Evolutionary conservation across 108 stramenopile species (phyloP), one percentile per base, ranked within the genome.

Genomic region (Conticribra guillardii): DNA sequence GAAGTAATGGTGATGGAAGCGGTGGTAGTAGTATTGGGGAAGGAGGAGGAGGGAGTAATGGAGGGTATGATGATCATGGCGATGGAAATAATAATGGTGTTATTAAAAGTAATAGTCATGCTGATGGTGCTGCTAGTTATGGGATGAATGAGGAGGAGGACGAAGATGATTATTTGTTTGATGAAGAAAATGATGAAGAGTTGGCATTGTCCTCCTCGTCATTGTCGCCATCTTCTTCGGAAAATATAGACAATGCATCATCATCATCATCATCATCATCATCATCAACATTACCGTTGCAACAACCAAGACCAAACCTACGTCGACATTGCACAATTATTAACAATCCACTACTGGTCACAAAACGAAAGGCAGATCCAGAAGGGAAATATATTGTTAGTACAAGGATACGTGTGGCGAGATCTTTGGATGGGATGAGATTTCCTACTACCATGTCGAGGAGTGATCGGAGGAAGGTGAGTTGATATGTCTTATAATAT

Each of bases 331-430:
- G 70, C 29, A 87, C 89, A 11, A 89, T 87, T 44, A 83, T 90
- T 23, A 79, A 79, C 60, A 85, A 89, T 68, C 85, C 80, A 31
- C 80, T 79, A 27, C 60, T 79, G 29, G 84, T 90, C 31, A 77
- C 85, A n/a, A 71, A 76, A 29, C 89, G 69, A 60, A 46, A 73
- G 54, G 63, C 84, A 45, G 90, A 96, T 76, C 90, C 92, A 7
- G 74, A 81, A 15, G 90, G 90, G 14, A 72, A 89, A 65, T 97
- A 96, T 60, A 92, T 97, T 33, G 30, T 94, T 37, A 91, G 90
- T 37, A 96, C 96, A 14, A 85, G 96, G 2, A 93, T 97, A 76
- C 87, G 96, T 30, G 86, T 94, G 9, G 93, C 93, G 4, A 77
- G 96, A 27, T 88, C 85, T 3, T 76, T 97, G 32, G 79, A 91